phyloP scores from a whole-genome alignment of 1,139 yeast genomes.

The Geotrichum histeridarum region DNA sequence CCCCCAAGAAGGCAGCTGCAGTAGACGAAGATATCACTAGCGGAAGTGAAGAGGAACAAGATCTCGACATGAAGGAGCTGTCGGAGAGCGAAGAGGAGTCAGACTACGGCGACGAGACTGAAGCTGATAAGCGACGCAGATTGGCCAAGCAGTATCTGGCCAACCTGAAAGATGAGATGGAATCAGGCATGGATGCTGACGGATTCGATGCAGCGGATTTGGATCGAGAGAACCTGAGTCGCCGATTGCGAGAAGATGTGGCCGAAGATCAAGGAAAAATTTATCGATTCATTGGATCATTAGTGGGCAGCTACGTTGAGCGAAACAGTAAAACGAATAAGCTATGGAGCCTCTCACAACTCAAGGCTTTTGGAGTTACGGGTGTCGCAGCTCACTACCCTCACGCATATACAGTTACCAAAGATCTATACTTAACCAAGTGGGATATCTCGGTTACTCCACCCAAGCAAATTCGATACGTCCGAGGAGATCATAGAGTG shows the following conservation, averaged over 20 bases:
- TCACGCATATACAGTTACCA: slow-evolving; percentile 72
- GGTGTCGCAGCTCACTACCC: slow-evolving; percentile 52
- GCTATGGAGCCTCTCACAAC: slow-evolving; percentile 20
- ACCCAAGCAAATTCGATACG: slow-evolving; percentile 60
- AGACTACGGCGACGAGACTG: slow-evolving; percentile 60
- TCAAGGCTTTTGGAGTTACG: slow-evolving; percentile 32
- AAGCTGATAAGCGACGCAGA: slow-evolving; percentile 90
- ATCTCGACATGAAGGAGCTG: slow-evolving; percentile 23
- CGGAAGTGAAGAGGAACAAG: slow-evolving; percentile 27
- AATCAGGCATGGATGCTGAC: slow-evolving; percentile 38
- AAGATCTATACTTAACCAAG: slow-evolving; percentile 73
- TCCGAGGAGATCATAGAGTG: slow-evolving; percentile 57
- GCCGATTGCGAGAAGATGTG: slow-evolving; percentile 79
- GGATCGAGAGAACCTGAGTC: slow-evolving; percentile 77
- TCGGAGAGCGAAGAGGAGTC: slow-evolving; percentile 29
- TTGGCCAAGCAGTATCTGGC: slow-evolving; percentile 89
- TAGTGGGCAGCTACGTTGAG: slow-evolving; percentile 18
- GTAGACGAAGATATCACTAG: slow-evolving; percentile 34
- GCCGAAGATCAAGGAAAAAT: slow-evolving; percentile 84
- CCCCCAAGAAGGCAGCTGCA: slow-evolving; percentile 11
- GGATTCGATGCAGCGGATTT: slow-evolving; percentile 90
- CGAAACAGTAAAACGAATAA: slow-evolving; percentile 1
- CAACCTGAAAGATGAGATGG: slow-evolving; percentile 51
- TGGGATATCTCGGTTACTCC: slow-evolving; percentile 52
- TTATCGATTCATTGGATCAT: slow-evolving; percentile 58